Base-by-base conservation (phyloP, 768 basidiomycete species). In the Boletus vinaceobasis region DNA sequence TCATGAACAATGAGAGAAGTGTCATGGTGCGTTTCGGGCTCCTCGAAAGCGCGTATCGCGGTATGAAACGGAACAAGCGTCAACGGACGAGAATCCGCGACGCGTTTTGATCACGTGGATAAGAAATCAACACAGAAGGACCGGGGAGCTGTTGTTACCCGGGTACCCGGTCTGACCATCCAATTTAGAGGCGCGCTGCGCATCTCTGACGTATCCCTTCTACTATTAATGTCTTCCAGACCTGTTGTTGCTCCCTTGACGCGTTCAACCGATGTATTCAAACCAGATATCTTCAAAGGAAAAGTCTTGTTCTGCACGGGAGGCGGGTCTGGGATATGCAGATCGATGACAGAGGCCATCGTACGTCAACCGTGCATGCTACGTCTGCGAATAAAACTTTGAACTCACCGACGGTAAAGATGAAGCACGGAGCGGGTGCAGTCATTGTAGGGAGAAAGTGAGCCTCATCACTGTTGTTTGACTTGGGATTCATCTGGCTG, bases 231-330 rank as follows among this genome's bases (percentile, higher is more conserved):
- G 82, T 60, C 81, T 8, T 66, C 77, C 14, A 53, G 61, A 55
- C 64, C 68, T 23, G 71, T 79, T 48, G 69, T 78, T 27, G 71
- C 75, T 26, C 79, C 86, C 1, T 65, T 79, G 19, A 73, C 74
- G 29, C 73, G 76, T 55, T 89, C 88, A 1, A 79, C 77, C 0
- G 63, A 79, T 39, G 74, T 89, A 51, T 98, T 96, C 79, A 86
- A 83, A 61, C 65, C 74, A 2, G 86, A 90, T 59, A 78, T 98
- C 31, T 96, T 96, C 83, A 83, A 85, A 58, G 93, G 89, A 56
- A 97, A 95, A 68, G 91, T 95, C 21, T 75, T 91, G 5, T 90
- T 92, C 73, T 93, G 88, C 73, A 96, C 93, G 0, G 94, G 93
- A 36, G 94, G 93, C 15, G 89, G 89, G 2, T 90, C 90, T 55